Evolutionary conservation across 345 rosid species (phyloP).

Genomic region (Aegle marmelos): DNA sequence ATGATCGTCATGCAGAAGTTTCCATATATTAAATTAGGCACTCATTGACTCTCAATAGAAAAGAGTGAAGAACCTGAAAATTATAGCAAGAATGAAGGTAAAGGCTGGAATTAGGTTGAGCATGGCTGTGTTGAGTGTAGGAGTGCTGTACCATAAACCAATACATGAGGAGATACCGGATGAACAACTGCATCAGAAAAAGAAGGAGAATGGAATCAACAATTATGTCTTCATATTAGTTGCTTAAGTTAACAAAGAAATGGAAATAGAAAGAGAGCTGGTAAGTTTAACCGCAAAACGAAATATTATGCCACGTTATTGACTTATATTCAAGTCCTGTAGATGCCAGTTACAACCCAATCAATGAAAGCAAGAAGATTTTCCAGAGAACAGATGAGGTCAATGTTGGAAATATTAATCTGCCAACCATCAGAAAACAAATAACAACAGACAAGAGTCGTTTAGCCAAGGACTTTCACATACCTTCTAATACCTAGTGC

Average conservation of each 20-base stretch:
- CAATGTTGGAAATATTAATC: conserved; percentile 29
- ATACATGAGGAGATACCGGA: conserved; percentile 41
- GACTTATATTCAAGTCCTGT: background rate
- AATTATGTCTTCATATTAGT: too few species aligned
- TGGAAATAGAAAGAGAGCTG: too few species aligned
- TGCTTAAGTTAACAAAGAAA: too few species aligned
- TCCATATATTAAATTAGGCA: background rate
- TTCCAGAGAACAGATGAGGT: conserved; percentile 29
- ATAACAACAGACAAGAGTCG: background rate
- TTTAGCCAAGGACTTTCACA: background rate
- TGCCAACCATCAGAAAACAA: conserved; percentile 10
- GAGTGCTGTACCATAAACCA: conserved; percentile 55
- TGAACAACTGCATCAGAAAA: conserved; percentile 16
- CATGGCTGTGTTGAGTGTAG: conserved; percentile 56
- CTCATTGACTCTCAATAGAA: background rate
- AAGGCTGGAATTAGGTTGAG: conserved; percentile 61
- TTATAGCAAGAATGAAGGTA: conserved; percentile 51
- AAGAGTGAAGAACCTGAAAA: conserved; percentile 41
- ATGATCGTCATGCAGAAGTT: too few species aligned
- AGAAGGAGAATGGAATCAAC: background rate
- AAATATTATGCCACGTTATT: background rate
- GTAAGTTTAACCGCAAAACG: background rate
- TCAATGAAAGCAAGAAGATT: conserved; percentile 40
- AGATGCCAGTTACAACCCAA: conserved; percentile 30
- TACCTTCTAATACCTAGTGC: background rate